These are phyloP conservation scores for Sporothrix euskadiensis DNA, from an alignment of 2,329 filamentous ascomycete species.

Conservation along the genomic window DNA sequence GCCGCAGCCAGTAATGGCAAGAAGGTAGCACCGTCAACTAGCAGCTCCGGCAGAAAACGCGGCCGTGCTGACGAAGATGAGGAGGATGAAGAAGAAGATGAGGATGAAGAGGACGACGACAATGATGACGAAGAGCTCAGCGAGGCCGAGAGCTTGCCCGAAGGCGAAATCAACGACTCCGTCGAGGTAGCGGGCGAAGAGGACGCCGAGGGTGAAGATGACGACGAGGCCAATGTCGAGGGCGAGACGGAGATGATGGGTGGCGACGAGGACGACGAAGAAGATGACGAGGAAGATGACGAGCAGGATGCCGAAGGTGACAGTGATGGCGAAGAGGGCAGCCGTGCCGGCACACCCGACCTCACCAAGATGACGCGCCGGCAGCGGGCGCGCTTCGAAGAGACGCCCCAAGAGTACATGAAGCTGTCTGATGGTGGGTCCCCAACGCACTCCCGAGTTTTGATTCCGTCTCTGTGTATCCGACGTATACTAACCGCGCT, in stretches of 20 bases:
- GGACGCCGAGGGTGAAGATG: constrained; percentile 24
- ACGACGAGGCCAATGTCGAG: constrained; percentile 46
- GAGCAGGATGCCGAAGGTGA: constrained; percentile 43
- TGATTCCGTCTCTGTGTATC: neutral
- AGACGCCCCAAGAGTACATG: constrained; percentile 54
- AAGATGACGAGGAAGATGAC: constrained; percentile 46
- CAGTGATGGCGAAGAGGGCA: constrained; percentile 45
- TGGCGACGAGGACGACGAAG: constrained; percentile 46
- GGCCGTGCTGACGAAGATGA: constrained; percentile 21
- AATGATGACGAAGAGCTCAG: constrained; percentile 59
- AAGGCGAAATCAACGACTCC: constrained; percentile 50
- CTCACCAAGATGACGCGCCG: constrained; percentile 62
- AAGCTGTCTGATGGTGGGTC: constrained; percentile 60
- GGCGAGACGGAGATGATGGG: constrained; percentile 39
- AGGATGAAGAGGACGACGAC: constrained; percentile 37
- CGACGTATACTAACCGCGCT: neutral
- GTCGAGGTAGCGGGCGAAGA: constrained; percentile 40
- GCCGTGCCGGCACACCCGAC: constrained; percentile 54
- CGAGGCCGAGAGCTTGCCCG: constrained; percentile 55
- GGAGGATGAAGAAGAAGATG: constrained; percentile 27
- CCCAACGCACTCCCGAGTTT: too few species aligned
- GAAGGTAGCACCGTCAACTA: neutral
- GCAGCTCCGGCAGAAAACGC: neutral
- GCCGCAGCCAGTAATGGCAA: constrained; percentile 27
- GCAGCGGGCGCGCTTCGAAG: constrained; percentile 60